phyloP scores from a whole-genome alignment of 2,329 filamentous ascomycete genomes.

The Exophiala calicioides region DNA sequence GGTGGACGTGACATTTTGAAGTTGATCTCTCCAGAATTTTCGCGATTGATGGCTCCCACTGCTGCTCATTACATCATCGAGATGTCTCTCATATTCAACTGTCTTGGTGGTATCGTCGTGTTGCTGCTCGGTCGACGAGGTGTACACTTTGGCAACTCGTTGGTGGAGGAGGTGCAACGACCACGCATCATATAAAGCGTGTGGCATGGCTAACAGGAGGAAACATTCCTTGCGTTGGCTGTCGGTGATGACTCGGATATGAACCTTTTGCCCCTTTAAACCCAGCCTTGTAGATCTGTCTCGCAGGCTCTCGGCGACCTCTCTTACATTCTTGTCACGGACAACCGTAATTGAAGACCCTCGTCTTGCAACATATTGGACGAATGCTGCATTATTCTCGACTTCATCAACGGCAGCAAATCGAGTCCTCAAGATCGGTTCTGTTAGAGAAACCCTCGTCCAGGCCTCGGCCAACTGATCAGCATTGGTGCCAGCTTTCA shows the following conservation, averaged over 20 bases:
- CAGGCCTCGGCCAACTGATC: slow-evolving; percentile 62
- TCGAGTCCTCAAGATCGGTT: slow-evolving; percentile 72
- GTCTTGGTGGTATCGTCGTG: not conserved
- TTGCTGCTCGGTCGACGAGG: not conserved
- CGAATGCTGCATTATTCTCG: slow-evolving; percentile 5
- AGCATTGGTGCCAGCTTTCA: slow-evolving; percentile 59
- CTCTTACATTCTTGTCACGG: slow-evolving; percentile 5
- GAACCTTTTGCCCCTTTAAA: slow-evolving; percentile 1
- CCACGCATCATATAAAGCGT: slow-evolving; percentile 88
- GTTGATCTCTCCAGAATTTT: slow-evolving; percentile 70
- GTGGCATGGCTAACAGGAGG: slow-evolving; percentile 71
- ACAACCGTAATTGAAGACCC: slow-evolving; percentile 3
- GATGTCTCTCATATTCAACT: slow-evolving; percentile 35
- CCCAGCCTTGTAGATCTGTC: slow-evolving; percentile 25
- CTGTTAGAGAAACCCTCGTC: slow-evolving; percentile 57
- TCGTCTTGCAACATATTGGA: slow-evolving; percentile 18
- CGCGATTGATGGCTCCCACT: slow-evolving; percentile 50
- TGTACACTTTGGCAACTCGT: slow-evolving; percentile 43
- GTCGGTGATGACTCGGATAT: slow-evolving; percentile 41
- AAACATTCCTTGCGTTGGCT: slow-evolving; percentile 40
- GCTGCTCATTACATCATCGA: slow-evolving; percentile 58
- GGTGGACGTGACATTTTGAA: slow-evolving; percentile 42
- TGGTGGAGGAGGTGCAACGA: slow-evolving; percentile 73
- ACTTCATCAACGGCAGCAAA: slow-evolving; percentile 61
- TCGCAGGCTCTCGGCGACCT: slow-evolving; percentile 11